phyloP scores from a whole-genome alignment of 2,329 filamentous ascomycete species.

The Fonsecaea erecta region DNA sequence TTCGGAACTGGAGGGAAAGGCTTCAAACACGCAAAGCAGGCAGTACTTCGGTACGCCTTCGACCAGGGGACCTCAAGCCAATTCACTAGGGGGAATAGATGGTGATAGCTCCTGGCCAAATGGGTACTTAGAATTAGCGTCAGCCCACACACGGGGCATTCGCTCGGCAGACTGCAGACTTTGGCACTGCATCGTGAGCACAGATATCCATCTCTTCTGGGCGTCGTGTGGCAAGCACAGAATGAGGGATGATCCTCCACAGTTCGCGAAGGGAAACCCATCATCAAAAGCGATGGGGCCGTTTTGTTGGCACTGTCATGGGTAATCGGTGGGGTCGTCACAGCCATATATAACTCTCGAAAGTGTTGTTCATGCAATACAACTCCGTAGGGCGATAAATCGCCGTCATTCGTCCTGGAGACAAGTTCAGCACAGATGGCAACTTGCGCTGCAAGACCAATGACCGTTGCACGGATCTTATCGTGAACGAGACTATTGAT shows the following conservation, averaged over 20 bases:
- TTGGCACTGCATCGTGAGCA: conserved; percentile 88
- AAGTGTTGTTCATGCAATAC: conserved; percentile 88
- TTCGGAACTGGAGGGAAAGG: conserved; percentile 66
- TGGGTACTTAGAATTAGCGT: conserved; percentile 95
- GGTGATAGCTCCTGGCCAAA: conserved; percentile 88
- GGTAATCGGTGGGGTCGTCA: conserved; percentile 87
- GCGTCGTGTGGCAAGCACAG: conserved; percentile 87
- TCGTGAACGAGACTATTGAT: conserved; percentile 78
- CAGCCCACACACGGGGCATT: conserved; percentile 88
- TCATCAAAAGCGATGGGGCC: conserved; percentile 75
- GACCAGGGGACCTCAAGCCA: conserved; percentile 90
- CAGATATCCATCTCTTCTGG: conserved; percentile 81
- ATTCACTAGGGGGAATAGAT: conserved; percentile 85
- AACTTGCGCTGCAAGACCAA: conserved; percentile 88
- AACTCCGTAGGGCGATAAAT: conserved; percentile 73
- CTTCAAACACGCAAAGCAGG: conserved; percentile 79
- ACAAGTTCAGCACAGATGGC: conserved; percentile 91
- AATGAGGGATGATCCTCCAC: conserved; percentile 73
- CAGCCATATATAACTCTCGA: conserved; percentile 81
- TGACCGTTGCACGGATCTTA: conserved; percentile 82
- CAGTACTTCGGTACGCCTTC: conserved; percentile 63
- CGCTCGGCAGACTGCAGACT: conserved; percentile 86
- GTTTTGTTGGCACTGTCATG: conserved; percentile 53
- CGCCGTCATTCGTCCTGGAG: conserved; percentile 81
- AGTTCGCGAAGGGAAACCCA: conserved; percentile 92